Conservation (phyloP, 768 basidiomycete species). For the Infundibulicybe gibba region DNA sequence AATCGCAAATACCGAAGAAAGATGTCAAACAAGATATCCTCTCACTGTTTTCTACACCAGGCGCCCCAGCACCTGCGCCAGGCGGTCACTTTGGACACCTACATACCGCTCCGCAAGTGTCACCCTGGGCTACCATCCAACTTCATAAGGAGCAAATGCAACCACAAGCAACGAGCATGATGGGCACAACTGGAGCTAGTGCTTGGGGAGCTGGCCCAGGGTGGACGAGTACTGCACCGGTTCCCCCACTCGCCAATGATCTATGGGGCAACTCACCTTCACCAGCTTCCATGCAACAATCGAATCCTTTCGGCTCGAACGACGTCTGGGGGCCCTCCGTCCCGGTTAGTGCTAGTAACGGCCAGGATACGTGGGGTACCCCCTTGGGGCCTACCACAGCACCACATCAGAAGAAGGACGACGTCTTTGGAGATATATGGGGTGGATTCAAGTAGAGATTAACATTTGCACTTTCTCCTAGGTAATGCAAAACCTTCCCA, state of each 20-base stretch:
- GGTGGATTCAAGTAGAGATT: conserved; percentile 64
- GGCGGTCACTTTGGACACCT: conserved; percentile 33
- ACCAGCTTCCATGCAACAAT: conserved; percentile 15
- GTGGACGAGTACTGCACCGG: conserved; percentile 41
- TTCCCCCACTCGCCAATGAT: conserved; percentile 26
- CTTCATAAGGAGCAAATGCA: conserved; percentile 19
- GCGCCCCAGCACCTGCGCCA: conserved; percentile 27
- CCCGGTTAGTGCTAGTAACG: conserved; percentile 10
- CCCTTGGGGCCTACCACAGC: conserved; percentile 22
- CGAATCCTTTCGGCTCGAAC: conserved; percentile 43
- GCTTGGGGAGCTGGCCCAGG: conserved; percentile 68
- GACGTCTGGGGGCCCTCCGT: conserved; percentile 54
- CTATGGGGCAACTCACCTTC: conserved; percentile 32
- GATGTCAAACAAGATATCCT: conserved; percentile 85
- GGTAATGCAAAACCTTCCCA: no score
- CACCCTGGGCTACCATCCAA: conserved; percentile 26
- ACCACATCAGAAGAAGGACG: conserved; percentile 59
- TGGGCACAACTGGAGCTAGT: conserved; percentile 49
- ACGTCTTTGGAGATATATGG: conserved; percentile 83
- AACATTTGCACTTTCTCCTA: no score
- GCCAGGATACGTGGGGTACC: conserved; percentile 31
- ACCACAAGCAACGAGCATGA: conserved; percentile 43
- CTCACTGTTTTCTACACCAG: conserved; percentile 64
- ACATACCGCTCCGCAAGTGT: conserved; percentile 10
- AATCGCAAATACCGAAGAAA: conserved; percentile 44